phyloP scores from a whole-genome alignment of 352 stramenopile species.

The Globisporangium acanthophoron region DNA sequence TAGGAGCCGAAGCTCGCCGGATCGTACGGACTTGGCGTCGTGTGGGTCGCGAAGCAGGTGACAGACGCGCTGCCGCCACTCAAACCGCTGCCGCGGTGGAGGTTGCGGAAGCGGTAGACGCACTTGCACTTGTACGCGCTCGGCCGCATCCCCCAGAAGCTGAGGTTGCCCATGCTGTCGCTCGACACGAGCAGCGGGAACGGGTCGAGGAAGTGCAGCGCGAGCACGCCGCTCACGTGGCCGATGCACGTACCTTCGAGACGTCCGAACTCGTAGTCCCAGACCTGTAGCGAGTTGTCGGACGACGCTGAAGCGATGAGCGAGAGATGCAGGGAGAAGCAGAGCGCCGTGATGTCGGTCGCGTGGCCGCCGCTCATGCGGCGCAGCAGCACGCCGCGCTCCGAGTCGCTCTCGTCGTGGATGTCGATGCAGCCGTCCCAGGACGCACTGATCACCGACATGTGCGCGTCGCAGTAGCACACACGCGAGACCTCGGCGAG shows the following conservation, averaged over 20 bases:
- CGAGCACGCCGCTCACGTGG: constrained; percentile 61
- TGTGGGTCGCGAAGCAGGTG: constrained; percentile 38
- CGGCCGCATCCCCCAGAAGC: constrained; percentile 72
- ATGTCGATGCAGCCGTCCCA: constrained; percentile 83
- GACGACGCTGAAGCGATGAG: constrained; percentile 71
- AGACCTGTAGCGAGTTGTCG: constrained; percentile 69
- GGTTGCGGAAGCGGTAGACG: constrained; percentile 68
- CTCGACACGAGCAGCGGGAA: constrained; percentile 64
- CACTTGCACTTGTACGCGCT: constrained; percentile 65
- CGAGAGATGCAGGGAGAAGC: constrained; percentile 69
- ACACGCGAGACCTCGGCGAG: constrained; percentile 65
- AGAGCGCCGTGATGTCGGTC: constrained; percentile 74
- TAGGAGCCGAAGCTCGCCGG: constrained; percentile 27
- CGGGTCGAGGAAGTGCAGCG: constrained; percentile 66
- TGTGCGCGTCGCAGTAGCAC: constrained; percentile 82
- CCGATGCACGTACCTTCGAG: constrained; percentile 67
- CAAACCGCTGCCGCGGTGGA: constrained; percentile 13
- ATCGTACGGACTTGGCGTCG: constrained; percentile 18
- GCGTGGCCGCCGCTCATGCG: constrained; percentile 65
- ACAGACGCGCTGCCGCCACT: constrained; percentile 32
- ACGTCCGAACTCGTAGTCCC: constrained; percentile 87
- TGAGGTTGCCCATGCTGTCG: constrained; percentile 67
- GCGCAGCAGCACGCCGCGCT: constrained; percentile 68
- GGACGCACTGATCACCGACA: constrained; percentile 75
- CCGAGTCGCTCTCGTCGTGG: constrained; percentile 82